phyloP scores from a whole-genome alignment of 768 basidiomycete genomes.

The Russula abietina region DNA sequence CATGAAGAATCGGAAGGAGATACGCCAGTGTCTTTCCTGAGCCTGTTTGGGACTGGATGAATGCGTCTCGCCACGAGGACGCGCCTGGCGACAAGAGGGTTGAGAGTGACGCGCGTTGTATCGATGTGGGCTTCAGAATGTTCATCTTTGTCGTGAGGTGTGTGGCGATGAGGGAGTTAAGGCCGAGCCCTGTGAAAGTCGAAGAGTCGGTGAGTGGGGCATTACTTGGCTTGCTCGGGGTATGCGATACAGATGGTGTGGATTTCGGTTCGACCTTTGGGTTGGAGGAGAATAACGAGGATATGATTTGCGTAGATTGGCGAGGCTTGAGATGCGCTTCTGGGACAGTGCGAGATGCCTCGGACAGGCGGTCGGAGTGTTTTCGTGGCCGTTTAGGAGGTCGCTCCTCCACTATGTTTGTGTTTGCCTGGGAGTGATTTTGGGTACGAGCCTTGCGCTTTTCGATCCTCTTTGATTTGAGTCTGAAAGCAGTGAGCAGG shows the following conservation, averaged over 20 bases:
- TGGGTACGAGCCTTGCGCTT: constrained; percentile 18
- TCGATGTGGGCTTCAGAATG: constrained; percentile 81
- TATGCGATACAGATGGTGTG: constrained; percentile 27
- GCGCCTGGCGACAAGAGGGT: constrained; percentile 49
- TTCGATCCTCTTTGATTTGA: constrained; percentile 23
- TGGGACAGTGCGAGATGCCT: not conserved
- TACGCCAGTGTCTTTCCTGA: constrained; percentile 95
- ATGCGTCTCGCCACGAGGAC: constrained; percentile 58
- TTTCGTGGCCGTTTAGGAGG: constrained; percentile 21
- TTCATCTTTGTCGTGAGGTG: constrained; percentile 78
- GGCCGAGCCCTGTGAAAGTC: constrained; percentile 74
- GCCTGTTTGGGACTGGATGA: constrained; percentile 95
- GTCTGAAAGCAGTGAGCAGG: constrained; percentile 9
- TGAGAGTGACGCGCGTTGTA: constrained; percentile 69
- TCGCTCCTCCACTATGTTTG: not conserved
- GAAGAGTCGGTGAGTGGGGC: constrained; percentile 72
- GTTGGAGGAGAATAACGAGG: constrained; percentile 79
- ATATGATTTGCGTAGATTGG: constrained; percentile 21
- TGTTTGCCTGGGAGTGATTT: not conserved
- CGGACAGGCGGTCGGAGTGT: not conserved
- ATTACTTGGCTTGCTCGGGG: constrained; percentile 59
- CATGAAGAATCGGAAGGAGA: constrained; percentile 90
- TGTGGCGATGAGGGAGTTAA: constrained; percentile 70
- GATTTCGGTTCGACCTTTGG: constrained; percentile 53
- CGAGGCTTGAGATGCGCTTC: constrained; percentile 9